Conservation (phyloP, 305 asterid species). For the Fraxinus angustifolia region DNA sequence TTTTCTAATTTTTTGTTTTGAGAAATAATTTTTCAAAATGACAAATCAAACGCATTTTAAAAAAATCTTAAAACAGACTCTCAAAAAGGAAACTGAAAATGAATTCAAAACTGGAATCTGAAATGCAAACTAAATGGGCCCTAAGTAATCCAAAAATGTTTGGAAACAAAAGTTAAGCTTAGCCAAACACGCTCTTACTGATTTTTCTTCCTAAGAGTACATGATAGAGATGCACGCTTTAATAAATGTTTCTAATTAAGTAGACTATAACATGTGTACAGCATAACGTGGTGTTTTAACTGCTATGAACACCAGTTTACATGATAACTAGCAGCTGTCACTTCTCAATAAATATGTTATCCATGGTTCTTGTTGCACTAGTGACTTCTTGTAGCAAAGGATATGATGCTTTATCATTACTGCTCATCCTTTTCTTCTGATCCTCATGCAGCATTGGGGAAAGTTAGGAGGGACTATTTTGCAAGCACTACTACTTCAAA, state of each 20-base stretch:
- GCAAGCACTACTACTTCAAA: conserved; percentile 61
- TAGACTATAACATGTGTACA: background rate
- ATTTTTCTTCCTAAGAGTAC: background rate
- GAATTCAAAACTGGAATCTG: background rate
- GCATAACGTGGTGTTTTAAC: background rate
- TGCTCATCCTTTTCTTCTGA: conserved; percentile 21
- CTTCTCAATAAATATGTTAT: background rate
- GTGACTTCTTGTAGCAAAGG: background rate
- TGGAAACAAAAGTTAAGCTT: background rate
- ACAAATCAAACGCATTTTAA: no score
- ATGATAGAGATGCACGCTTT: background rate
- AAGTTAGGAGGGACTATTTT: conserved; percentile 45
- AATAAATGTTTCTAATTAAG: background rate
- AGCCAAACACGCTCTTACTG: background rate
- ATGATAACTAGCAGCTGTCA: background rate
- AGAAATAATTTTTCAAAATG: background rate
- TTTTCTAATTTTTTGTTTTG: background rate
- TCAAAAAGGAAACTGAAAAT: background rate
- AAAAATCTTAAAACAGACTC: background rate
- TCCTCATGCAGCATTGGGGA: conserved; percentile 40
- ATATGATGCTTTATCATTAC: background rate
- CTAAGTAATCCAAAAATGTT: background rate
- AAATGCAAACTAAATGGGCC: background rate
- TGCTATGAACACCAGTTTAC: background rate
- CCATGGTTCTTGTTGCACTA: background rate